Percentiles rank a stretch among this genome's conserved stretches.
Conservation (phyloP, 1,139 yeast species). For the Blastobotrys apis region DNA sequence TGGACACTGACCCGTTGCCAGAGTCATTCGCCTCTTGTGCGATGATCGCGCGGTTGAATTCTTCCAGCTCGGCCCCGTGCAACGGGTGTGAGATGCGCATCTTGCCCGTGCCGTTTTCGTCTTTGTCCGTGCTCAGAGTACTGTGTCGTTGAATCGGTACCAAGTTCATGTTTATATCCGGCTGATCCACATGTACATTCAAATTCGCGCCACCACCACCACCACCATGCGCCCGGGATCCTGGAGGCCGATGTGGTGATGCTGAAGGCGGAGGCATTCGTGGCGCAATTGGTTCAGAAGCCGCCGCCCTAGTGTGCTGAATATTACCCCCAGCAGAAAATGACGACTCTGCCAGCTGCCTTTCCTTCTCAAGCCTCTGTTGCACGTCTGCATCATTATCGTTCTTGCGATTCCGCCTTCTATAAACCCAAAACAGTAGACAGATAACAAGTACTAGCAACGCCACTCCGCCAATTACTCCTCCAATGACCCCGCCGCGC, state of each 20-base stretch:
- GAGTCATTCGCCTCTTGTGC: not conserved
- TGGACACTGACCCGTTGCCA: not conserved
- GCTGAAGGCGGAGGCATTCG: not conserved
- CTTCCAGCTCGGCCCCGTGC: not conserved
- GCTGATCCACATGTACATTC: not conserved
- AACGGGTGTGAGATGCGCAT: not conserved
- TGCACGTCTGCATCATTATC: not conserved
- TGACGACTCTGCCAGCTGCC: not conserved
- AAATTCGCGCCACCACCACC: not conserved
- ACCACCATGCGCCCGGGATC: not conserved
- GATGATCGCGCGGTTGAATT: not conserved
- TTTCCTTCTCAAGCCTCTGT: not conserved
- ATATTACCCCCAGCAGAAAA: too few relatives aligned
- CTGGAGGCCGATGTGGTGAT: not conserved
- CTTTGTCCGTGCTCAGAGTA: not conserved
- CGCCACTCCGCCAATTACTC: constrained; percentile 4
- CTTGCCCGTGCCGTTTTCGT: not conserved
- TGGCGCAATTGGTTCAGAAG: not conserved
- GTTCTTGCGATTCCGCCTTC: not conserved
- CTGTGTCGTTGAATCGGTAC: not conserved
- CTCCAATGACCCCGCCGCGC: constrained; percentile 9
- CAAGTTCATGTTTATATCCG: not conserved
- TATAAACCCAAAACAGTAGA: not conserved
- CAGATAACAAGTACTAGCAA: not conserved
- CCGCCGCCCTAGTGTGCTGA: too few relatives aligned